phyloP scores from a whole-genome alignment of 306 rosid species.

The Neltuma alba region DNA sequence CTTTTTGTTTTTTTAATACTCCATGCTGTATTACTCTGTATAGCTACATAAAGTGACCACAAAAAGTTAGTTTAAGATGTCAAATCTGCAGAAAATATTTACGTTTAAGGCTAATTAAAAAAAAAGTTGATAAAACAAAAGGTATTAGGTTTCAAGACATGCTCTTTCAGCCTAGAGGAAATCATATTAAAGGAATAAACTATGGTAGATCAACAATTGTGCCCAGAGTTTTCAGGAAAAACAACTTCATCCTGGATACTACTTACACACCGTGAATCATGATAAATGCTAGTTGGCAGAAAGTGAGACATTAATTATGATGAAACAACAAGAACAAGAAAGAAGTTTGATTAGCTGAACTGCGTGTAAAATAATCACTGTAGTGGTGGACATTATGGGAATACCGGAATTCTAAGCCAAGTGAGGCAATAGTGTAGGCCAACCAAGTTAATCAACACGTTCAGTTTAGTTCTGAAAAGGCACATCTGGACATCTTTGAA shows the following conservation, averaged over 20 bases:
- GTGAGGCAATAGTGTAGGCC: constrained; percentile 67
- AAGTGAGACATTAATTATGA: constrained; percentile 22
- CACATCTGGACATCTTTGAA: constrained; percentile 66
- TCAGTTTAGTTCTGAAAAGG: constrained; percentile 60
- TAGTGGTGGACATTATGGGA: constrained; percentile 27
- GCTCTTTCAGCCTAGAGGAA: not conserved
- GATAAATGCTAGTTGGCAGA: constrained; percentile 17
- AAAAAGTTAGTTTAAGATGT: not conserved
- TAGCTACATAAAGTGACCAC: not conserved
- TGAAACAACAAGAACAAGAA: constrained; percentile 22
- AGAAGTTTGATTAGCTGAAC: constrained; percentile 8
- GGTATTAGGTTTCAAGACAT: not conserved
- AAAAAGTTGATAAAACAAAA: not conserved
- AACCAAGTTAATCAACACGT: constrained; percentile 69
- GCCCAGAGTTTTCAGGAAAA: not conserved
- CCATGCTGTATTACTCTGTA: not conserved
- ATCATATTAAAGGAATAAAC: not conserved
- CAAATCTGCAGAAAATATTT: not conserved
- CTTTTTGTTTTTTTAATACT: not conserved
- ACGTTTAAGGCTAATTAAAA: not conserved
- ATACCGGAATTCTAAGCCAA: constrained; percentile 69
- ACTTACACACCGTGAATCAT: constrained; percentile 13
- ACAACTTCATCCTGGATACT: constrained; percentile 4
- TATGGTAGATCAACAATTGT: too few species aligned
- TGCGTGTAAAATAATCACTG: constrained; percentile 2